Percentiles rank a stretch among this genome's conserved stretches.
phyloP scores from a whole-genome alignment of 2,329 filamentous ascomycete species.

The Microdochium trichocladiopsis region DNA sequence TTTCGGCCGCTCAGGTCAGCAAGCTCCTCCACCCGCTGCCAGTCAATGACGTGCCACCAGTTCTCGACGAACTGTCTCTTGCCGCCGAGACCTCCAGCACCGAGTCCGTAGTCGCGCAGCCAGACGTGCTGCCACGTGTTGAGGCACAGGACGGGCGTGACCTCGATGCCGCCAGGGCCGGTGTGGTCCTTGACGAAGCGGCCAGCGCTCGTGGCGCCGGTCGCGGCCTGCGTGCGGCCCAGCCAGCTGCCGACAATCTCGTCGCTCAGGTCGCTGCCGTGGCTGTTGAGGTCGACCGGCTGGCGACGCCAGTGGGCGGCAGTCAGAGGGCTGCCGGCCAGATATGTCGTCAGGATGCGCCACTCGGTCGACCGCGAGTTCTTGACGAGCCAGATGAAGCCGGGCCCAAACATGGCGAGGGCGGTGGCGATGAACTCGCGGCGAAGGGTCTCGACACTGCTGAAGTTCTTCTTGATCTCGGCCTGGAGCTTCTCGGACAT shows the following conservation, averaged over 20 bases:
- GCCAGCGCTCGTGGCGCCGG: conserved; percentile 13
- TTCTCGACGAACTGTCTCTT: conserved; percentile 69
- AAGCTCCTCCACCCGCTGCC: conserved; percentile 59
- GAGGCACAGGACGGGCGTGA: conserved; percentile 77
- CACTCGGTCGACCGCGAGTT: conserved; percentile 32
- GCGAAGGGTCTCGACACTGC: conserved; percentile 74
- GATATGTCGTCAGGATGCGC: conserved; percentile 80
- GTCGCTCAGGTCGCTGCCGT: conserved; percentile 27
- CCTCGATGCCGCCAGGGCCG: conserved; percentile 59
- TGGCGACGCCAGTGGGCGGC: conserved; percentile 76
- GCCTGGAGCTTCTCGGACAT: conserved; percentile 50
- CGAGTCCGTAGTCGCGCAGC: conserved; percentile 70
- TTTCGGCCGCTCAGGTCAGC: conserved; percentile 10
- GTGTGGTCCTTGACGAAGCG: conserved; percentile 18
- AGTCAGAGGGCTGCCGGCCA: conserved; percentile 82
- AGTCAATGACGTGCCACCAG: conserved; percentile 89
- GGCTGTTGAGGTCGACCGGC: conserved; percentile 62
- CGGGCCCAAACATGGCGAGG: conserved; percentile 88
- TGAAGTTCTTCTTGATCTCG: conserved; percentile 65
- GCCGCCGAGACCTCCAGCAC: conserved; percentile 51
- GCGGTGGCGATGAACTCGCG: conserved; percentile 76
- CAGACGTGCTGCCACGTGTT: conserved; percentile 97
- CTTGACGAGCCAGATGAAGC: conserved; percentile 92
- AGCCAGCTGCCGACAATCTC: conserved; percentile 27
- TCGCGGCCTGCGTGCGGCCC: conserved; percentile 23